Evolutionary conservation across 306 rosid genomes (phyloP), one percentile per base, ranked within the genome.

Genomic region (Macrotyloma uniflorum): DNA sequence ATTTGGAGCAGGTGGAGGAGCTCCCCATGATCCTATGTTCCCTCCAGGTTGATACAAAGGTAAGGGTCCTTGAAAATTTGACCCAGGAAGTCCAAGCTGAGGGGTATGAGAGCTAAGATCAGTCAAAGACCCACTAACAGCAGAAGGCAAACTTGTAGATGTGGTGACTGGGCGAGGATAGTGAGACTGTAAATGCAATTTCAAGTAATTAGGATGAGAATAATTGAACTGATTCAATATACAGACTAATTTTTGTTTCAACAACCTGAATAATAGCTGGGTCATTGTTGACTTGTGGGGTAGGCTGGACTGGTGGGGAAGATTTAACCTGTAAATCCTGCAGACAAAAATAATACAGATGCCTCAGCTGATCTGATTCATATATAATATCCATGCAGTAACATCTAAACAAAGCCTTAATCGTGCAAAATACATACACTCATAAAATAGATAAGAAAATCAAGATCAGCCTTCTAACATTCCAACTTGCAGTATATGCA

Each of bases 291-390:
- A 89, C 82, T 63, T 77, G 87, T 49, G 89, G 88, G 53, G 89
- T 68, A 76, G 97, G 89, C 81, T 87, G 93, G 73, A 79, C 81
- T 70, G 96, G 91, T 70, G 96, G 96, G 70, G 97, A 89, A 40
- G 96, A 89, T 77, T 93, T 93, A 70, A 93, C 97, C 89, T 90
- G 97, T 82, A 93, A 87, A 90, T 93, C 97, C 97, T 92, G 91
- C 80, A 78, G 16, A 71, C 55, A 75, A 70, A 68, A 74, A 55
- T 65, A 54, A 20, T 30, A 38, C 30, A 59, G 59, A 79, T 79
- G 45, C 72, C 62, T 61, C 28, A 76, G 66, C 30, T 23, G 10
- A 79, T 62, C 64, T 55, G 43, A 20, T 70, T 70, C 58, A 64
- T 19, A 64, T 23, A 64, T 38, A 76, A 54, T 18, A 67, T 0